Evolutionary conservation across 768 basidiomycete genomes (phyloP), one percentile per base, ranked within the genome.

Genomic region (Psilocybe cubensis): DNA sequence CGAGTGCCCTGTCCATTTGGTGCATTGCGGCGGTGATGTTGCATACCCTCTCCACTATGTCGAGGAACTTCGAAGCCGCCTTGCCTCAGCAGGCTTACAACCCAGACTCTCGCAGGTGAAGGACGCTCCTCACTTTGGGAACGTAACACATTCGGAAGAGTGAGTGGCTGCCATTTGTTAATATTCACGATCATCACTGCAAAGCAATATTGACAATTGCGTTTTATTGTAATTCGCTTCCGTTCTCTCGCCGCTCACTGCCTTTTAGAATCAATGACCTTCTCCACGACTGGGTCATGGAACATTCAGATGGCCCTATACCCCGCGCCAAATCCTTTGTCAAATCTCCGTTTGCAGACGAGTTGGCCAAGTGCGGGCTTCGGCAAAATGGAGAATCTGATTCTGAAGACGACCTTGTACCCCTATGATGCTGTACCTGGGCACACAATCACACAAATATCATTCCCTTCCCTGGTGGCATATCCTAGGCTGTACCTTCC

Each of bases 121-220:
- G 6, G 66, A 66, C 6, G 76, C 76, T 7, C 71, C 75, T 2
- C 76, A 77, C 58, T 76, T 74, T 46, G 76, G 76, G 2, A 63
- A 63, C 42, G 68, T 73, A 8, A 76, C 74, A 11, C 67, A 77
- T 54, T 57, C 69, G 11, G 62, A 68, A 17, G 56, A 66, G 74
- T 76, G 43, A 53, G 67, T 65, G 7, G 8, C 38, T 29, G 27
- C 40, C n/a, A n/a, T 49, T 10, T 45, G 6, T 25, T 44, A 11
- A 10, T 21, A 45, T n/a, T 17, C 1, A 38, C 21, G 17, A 11
- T 23, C 23, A 20, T 17, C 17, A 49, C n/a, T 48, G 21, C 25
- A 11, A 21, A 27, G 27, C 4, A 21, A 23, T 3, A 31, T 7
- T 35, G 28, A 23, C 8, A 11, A 38, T 38, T 38, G 35, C 5